These are phyloP conservation scores for Helianthus tuberosus DNA, from an alignment of 129 eudicot species.

Conservation along the genomic window DNA sequence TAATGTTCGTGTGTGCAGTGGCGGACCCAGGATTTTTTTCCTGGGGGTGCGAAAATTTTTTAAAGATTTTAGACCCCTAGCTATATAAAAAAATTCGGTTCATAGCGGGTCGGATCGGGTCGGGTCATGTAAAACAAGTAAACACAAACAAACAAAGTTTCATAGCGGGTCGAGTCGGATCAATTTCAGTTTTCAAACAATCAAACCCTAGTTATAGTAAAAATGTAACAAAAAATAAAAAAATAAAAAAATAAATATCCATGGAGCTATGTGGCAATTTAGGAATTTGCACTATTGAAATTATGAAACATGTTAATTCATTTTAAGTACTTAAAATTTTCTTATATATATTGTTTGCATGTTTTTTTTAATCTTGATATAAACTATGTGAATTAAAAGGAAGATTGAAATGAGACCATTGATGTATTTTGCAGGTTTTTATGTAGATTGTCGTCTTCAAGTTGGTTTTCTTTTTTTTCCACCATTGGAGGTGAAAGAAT, in stretches of 20 bases:
- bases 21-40: too few species aligned
- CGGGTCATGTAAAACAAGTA: too few species aligned
- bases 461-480: not conserved
- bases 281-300: slow-evolving; percentile 12
- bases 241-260: not conserved
- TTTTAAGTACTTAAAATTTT: not conserved
- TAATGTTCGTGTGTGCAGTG: too few species aligned
- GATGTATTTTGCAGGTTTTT: slow-evolving; percentile 30
- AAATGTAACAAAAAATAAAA: not conserved
- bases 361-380: not conserved
- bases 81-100: too few species aligned
- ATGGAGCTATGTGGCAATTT: not conserved
- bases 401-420: not conserved
- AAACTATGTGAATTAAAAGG: not conserved
- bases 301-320: not conserved
- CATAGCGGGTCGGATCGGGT: too few species aligned
- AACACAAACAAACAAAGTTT: too few species aligned
- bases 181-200: too few species aligned
- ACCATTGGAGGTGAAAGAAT: slow-evolving; percentile 33
- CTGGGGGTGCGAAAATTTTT: too few species aligned
- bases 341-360: not conserved
- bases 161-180: too few species aligned
- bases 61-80: too few species aligned
- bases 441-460: slow-evolving; percentile 15
- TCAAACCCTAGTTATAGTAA: too few species aligned